Conservation (phyloP, 768 basidiomycete genomes). For the Lactarius indigo region DNA sequence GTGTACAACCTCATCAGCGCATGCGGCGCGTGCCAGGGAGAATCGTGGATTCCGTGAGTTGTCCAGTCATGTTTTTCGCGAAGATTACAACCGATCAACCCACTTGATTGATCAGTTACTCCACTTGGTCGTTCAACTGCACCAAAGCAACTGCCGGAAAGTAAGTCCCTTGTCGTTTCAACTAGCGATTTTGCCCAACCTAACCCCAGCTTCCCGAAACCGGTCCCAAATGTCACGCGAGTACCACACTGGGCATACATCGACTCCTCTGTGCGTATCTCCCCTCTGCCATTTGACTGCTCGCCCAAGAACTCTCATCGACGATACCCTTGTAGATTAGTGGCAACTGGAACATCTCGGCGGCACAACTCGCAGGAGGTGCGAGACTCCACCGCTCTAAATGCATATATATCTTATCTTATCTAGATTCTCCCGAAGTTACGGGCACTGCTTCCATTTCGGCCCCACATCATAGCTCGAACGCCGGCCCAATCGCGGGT, state of each 20-base stretch:
- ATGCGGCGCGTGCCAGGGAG: slow-evolving; percentile 30
- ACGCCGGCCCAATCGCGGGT: slow-evolving; percentile 59
- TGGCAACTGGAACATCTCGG: slow-evolving; percentile 10
- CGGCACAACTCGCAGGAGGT: slow-evolving; percentile 1
- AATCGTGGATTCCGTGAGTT: slow-evolving; percentile 13
- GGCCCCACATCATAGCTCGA: slow-evolving; percentile 10
- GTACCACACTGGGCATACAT: slow-evolving; percentile 52
- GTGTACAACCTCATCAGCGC: slow-evolving; percentile 29
- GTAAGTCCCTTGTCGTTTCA: slow-evolving; percentile 3
- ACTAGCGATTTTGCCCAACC: neutral
- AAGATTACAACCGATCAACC: neutral
- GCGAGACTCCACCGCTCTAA: neutral
- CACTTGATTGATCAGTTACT: slow-evolving; percentile 14
- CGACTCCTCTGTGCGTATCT: slow-evolving; percentile 37
- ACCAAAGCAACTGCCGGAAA: neutral
- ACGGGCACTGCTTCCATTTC: neutral
- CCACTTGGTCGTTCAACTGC: slow-evolving; percentile 20
- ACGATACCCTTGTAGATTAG: neutral
- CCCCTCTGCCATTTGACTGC: neutral
- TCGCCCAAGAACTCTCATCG: neutral
- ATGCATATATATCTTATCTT: neutral
- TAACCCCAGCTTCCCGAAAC: slow-evolving; percentile 9
- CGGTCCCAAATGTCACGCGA: slow-evolving; percentile 40
- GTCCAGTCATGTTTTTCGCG: neutral
- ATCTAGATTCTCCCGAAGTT: slow-evolving; percentile 10